phyloP scores from a whole-genome alignment of 805 yeast species.

The Candida orba region DNA sequence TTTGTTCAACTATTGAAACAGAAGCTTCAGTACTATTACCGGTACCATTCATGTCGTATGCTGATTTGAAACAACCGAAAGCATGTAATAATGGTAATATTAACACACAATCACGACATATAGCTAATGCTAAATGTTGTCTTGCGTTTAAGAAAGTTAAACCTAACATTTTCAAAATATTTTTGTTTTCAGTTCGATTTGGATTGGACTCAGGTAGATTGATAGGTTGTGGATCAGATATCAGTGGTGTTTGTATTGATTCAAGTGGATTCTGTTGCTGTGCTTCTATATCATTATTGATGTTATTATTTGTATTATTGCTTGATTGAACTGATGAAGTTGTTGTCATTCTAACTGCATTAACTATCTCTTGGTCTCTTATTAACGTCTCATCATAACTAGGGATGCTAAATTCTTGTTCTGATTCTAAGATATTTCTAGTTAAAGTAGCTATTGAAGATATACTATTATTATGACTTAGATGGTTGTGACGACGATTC shows the following conservation, averaged over 20 bases:
- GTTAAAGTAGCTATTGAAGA: background rate
- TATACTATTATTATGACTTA: background rate
- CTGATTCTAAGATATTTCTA: background rate
- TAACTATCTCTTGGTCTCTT: conserved; percentile 3
- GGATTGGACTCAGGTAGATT: too few species aligned
- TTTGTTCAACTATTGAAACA: background rate
- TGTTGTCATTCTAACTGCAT: conserved; percentile 3
- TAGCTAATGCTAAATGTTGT: conserved; percentile 68
- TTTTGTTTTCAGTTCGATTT: conserved; percentile 1
- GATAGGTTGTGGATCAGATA: background rate
- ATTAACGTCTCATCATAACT: conserved; percentile 10
- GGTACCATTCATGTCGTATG: conserved; percentile 3
- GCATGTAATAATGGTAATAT: conserved; percentile 57
- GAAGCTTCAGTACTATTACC: background rate
- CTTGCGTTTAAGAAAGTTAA: conserved; percentile 64
- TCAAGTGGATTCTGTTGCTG: background rate
- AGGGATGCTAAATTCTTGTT: conserved; percentile 6
- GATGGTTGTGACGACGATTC: background rate
- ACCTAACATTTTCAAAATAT: conserved; percentile 51
- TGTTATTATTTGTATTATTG: too few species aligned
- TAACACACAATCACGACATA: conserved; percentile 73
- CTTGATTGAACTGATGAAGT: conserved; percentile 3
- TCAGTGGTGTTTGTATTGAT: background rate
- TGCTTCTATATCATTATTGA: background rate
- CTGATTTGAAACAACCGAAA: conserved; percentile 31